Base-by-base conservation (phyloP, 2,329 filamentous ascomycete genomes). In the Verticillium zaregamsianum region DNA sequence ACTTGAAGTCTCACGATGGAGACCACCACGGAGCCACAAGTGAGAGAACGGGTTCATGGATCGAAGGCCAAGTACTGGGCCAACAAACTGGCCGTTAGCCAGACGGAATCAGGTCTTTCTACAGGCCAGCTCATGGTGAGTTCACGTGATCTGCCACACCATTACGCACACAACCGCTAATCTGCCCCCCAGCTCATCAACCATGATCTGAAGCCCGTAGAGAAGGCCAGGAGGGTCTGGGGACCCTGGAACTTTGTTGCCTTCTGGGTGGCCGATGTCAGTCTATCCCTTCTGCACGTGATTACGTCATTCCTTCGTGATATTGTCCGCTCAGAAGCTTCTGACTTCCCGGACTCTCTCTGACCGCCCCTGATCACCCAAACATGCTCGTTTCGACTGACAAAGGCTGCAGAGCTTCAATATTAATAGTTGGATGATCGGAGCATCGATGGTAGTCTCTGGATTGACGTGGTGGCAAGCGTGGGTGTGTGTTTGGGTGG, bases 381-480 rank as follows among this genome's bases (percentile, higher is more conserved):
- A n/a, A n/a, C n/a, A n/a, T n/a, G n/a, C n/a, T n/a, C n/a, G n/a
- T n/a, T n/a, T n/a, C n/a, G n/a, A n/a, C 35, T 39, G 12, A 39
- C 35, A 39, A 14, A 7, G 3, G 6, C 15, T 17, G n/a, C n/a
- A 39, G 76, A 90, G 87, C 0, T 92, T 93, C 79, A 94, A 94
- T 74, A 92, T 95, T 72, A 95, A 94, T 75, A 95, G 92, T 2
- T 96, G 92, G 93, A 66, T 66, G 63, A 66, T 66, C 9, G 64
- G 31, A 3, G 11, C 25, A 5, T 88, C 90, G 40, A 93, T 92
- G 85, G 91, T 96, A 37, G 84, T 89, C 1, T 80, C 78, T 57
- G 91, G 92, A 14, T 80, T 96, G 25, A 91, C 91, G 8, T 96
- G 92, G 92, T 96, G 92, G 92, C 92, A 96, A 77, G 89, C 91